Percentiles rank a stretch among this genome's conserved stretches.
Conservation (phyloP, 257 asterid species). For the Petunia secreta region DNA sequence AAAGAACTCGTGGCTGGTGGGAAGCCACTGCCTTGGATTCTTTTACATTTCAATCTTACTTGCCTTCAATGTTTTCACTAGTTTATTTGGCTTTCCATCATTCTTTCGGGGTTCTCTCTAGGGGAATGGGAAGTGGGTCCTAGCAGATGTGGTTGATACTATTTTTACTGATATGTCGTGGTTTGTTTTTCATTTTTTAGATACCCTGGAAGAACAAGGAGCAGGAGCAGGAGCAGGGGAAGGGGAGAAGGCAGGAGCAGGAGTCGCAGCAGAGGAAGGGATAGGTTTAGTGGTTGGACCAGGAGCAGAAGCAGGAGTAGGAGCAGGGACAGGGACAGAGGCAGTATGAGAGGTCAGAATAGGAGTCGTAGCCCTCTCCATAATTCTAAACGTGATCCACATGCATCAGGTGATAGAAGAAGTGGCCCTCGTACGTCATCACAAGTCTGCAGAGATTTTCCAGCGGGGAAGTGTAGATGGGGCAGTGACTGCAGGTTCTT, state of each 20-base stretch:
- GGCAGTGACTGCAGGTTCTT: slow-evolving; percentile 76
- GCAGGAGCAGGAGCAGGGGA: slow-evolving; percentile 29
- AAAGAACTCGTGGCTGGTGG: slow-evolving; percentile 14
- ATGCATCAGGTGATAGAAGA: slow-evolving; percentile 63
- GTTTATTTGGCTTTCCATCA: slow-evolving; percentile 7
- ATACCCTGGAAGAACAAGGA: slow-evolving; percentile 31
- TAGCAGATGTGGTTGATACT: slow-evolving; percentile 1
- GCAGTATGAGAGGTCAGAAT: slow-evolving; percentile 42
- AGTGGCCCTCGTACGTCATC: slow-evolving; percentile 56
- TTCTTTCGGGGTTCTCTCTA: slow-evolving; percentile 14
- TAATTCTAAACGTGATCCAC: slow-evolving; percentile 53
- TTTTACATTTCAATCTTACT: slow-evolving; percentile 16
- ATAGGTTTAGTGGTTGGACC: no score
- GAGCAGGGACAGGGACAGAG: slow-evolving; percentile 50
- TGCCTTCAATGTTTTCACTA: neutral
- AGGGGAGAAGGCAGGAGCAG: slow-evolving; percentile 50
- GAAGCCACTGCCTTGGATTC: neutral
- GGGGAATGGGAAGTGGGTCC: neutral
- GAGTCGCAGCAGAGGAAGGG: slow-evolving; percentile 31
- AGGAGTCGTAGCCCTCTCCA: slow-evolving; percentile 66
- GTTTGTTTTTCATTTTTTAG: slow-evolving; percentile 40
- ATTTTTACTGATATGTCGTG: slow-evolving; percentile 3
- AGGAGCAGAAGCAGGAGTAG: slow-evolving; percentile 46
- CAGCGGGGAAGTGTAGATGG: slow-evolving; percentile 68
- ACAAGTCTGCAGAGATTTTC: slow-evolving; percentile 67